Evolutionary conservation across 768 basidiomycete species (phyloP).

Genomic region (Rhizopogon roseolus): DNA sequence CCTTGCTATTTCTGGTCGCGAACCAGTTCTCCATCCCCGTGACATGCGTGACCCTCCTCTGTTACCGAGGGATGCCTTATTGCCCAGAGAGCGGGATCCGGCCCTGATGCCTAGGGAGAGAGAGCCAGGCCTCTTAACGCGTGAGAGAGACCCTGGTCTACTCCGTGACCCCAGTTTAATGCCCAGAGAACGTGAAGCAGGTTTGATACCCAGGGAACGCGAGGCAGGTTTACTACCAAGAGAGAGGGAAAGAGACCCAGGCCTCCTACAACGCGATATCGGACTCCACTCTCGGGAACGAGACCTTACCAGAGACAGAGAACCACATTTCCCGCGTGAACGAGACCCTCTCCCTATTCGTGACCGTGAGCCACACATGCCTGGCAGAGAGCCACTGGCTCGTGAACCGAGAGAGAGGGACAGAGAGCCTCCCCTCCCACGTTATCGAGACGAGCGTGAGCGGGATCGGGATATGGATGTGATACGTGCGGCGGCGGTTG

Average conservation of each 20-base stretch:
- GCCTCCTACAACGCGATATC: background rate
- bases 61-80: background rate
- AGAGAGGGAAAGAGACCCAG: background rate
- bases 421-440: background rate
- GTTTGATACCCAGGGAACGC: background rate
- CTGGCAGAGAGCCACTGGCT: background rate
- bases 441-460: background rate
- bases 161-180: too few species aligned
- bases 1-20: background rate
- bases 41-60: background rate
- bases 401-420: background rate
- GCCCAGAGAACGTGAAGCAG: background rate
- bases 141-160: background rate
- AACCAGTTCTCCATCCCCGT: background rate
- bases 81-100: background rate
- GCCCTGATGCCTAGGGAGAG: background rate
- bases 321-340: background rate
- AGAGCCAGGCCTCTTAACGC: background rate
- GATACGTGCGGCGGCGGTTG: background rate
- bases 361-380: background rate
- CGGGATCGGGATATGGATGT: constrained; percentile 1
- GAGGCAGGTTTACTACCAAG: background rate
- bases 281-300: background rate
- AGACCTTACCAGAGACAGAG: background rate
- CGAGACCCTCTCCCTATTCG: background rate